Conservation (phyloP, 2,329 filamentous ascomycete species). For the Aureobasidium sp. region DNA sequence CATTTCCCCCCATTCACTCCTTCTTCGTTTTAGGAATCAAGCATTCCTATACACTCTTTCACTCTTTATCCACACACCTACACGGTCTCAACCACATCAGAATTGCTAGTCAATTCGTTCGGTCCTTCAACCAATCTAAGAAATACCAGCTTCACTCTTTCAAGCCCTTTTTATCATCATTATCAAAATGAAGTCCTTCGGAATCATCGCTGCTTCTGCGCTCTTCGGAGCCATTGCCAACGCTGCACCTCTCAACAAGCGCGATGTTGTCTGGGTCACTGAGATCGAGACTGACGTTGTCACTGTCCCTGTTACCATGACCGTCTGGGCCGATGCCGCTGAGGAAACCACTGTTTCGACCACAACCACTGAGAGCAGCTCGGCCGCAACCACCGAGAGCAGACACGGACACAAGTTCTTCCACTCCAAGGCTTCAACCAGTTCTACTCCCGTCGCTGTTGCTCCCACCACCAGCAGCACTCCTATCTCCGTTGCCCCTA, state of each 20-base stretch:
- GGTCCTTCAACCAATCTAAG: conserved; percentile 7
- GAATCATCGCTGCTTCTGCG: conserved; percentile 21
- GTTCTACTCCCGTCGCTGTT: conserved; percentile 11
- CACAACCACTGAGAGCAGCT: conserved; percentile 24
- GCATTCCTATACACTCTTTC: conserved; percentile 17
- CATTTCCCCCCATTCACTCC: conserved; percentile 15
- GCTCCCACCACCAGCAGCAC: conserved; percentile 8
- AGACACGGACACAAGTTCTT: conserved; percentile 18
- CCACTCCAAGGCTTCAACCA: conserved; percentile 17
- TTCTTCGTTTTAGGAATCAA: conserved; percentile 16
- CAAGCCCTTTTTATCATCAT: not conserved
- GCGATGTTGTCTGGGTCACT: conserved; percentile 45
- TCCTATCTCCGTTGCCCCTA: conserved; percentile 23
- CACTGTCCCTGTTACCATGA: conserved; percentile 44
- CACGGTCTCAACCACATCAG: conserved; percentile 7
- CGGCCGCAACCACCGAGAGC: conserved; percentile 24
- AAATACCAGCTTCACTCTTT: not conserved
- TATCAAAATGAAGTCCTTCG: conserved; percentile 32
- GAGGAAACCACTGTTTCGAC: conserved; percentile 20
- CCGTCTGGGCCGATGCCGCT: conserved; percentile 35
- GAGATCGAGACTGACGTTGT: conserved; percentile 42
- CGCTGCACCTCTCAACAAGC: conserved; percentile 33
- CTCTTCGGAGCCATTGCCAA: conserved; percentile 25
- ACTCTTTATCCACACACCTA: not conserved
- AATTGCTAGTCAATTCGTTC: conserved; percentile 18